Evolutionary conservation across 2,329 filamentous ascomycete species (phyloP), one percentile per base, ranked within the genome.

Genomic region (Claviceps pusilla): DNA sequence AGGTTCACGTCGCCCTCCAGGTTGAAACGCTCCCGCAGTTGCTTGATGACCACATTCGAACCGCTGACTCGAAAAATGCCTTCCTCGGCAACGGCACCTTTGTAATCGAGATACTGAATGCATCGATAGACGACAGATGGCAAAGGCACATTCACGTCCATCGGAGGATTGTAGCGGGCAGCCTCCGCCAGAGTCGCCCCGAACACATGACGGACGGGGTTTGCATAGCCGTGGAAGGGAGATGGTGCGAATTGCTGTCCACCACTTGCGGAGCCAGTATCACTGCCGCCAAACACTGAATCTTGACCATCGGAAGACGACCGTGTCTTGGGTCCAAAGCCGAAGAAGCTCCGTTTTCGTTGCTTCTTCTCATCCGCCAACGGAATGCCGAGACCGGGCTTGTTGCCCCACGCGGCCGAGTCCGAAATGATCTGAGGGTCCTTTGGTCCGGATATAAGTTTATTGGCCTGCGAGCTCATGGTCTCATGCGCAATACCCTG

Each of bases 11-110:
- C 93, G 48, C 90, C 86, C 72, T 98, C 90, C 4, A 71, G 82
- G 68, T 98, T 96, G 73, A 98, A 98, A 2, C 90, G 84, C 66
- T 97, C 91, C 57, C 87, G 86, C 47, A 98, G 77, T 55, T 82
- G 82, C 69, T 91, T 95, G 70, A 98, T 95, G 51, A 95, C 84
- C 54, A 94, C 80, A 65, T 95, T 97, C 0, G 91, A 97, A n/a
- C 93, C 93, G 67, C 90, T 97, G 46, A 98, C 76, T 52, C 93
- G 83, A 76, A 98, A 98, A 46, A 98, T 95, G 47, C 93, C 93
- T 69, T 98, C 93, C 67, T 98, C 93, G 6, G 76, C 76, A 50
- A 85, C 77, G 11, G 90, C 93, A 58, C 87, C 82, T 71, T 90
- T 90, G 7, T 81, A 78, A 59, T 88, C 85, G 19, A 98, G 77